These are phyloP conservation scores for Calocera cornea DNA, from an alignment of 768 basidiomycete species.

Conservation along the genomic window DNA sequence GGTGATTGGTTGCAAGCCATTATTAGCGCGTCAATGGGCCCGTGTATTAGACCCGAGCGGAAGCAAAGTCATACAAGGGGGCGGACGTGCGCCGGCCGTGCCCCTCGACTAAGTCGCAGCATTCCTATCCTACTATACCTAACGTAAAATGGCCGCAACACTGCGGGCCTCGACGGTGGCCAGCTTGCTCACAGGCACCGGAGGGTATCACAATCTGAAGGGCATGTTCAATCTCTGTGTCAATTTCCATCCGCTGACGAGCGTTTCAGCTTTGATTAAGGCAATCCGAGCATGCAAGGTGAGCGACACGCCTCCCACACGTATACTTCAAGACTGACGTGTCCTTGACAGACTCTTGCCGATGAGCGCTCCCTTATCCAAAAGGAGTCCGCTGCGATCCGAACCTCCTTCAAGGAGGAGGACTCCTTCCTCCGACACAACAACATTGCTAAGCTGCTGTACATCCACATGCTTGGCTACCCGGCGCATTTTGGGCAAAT, in stretches of 20 bases:
- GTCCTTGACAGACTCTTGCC: slow-evolving; percentile 63
- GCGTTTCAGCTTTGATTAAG: slow-evolving; percentile 75
- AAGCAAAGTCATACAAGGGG: neutral
- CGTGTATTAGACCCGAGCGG: neutral
- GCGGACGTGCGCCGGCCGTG: neutral
- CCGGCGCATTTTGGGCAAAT: slow-evolving; percentile 99
- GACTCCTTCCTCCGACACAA: slow-evolving; percentile 90
- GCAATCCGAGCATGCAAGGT: slow-evolving; percentile 97
- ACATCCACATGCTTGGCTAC: slow-evolving; percentile 98
- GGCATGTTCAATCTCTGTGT: neutral
- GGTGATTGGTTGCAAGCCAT: neutral
- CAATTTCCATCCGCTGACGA: neutral
- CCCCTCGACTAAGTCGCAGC: neutral
- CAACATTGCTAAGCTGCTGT: slow-evolving; percentile 94
- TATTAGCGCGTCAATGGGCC: neutral
- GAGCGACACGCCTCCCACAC: slow-evolving; percentile 11
- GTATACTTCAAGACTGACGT: slow-evolving; percentile 6
- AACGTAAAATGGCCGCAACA: neutral
- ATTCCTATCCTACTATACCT: neutral
- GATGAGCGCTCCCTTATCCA: slow-evolving; percentile 95
- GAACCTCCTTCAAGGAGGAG: slow-evolving; percentile 93
- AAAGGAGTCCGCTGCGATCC: slow-evolving; percentile 92
- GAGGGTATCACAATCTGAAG: neutral
- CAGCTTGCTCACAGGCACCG: neutral
- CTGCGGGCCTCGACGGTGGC: slow-evolving; percentile 3